These are phyloP conservation scores for Flammula alnicola DNA, from an alignment of 1,284 basidiomycete species.

Conservation along the genomic window DNA sequence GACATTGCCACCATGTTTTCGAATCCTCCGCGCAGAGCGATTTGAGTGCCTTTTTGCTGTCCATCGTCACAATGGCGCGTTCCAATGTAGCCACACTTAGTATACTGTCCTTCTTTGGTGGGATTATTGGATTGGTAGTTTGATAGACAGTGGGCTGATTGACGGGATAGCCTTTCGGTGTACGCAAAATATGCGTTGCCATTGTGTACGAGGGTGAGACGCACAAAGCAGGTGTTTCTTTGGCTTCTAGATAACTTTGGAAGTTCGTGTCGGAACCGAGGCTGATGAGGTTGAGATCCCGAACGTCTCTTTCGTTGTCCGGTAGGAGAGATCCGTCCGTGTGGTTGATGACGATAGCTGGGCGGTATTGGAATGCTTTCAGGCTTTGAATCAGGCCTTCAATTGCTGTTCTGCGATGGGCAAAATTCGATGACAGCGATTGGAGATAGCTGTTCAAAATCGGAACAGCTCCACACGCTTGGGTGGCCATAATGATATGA, in stretches of 20 bases:
- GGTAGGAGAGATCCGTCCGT: slow-evolving; percentile 65
- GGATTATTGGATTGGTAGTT: slow-evolving; percentile 74
- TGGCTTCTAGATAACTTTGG: slow-evolving; percentile 6
- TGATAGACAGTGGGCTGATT: slow-evolving; percentile 55
- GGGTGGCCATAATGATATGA: slow-evolving; percentile 73
- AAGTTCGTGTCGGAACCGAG: slow-evolving; percentile 17
- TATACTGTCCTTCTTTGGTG: slow-evolving; percentile 50
- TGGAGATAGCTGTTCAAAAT: slow-evolving; percentile 49
- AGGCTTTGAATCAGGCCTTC: slow-evolving; percentile 47
- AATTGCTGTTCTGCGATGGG: slow-evolving; percentile 34
- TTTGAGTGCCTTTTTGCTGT: slow-evolving; percentile 53
- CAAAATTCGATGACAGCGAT: slow-evolving; percentile 34
- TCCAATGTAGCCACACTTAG: slow-evolving; percentile 65
- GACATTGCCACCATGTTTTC: slow-evolving; percentile 43
- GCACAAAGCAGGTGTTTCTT: slow-evolving; percentile 34
- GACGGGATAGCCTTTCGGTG: slow-evolving; percentile 36
- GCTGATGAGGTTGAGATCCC: slow-evolving; percentile 69
- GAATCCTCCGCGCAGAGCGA: slow-evolving; percentile 43
- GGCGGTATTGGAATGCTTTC: slow-evolving; percentile 49
- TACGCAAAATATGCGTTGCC: slow-evolving; percentile 61
- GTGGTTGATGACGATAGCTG: slow-evolving; percentile 71
- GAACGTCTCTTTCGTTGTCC: slow-evolving; percentile 46
- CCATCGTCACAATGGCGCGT: slow-evolving; percentile 58
- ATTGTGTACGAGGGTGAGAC: slow-evolving; percentile 59
- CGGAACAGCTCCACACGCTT: slow-evolving; percentile 62